Conservation (phyloP, 2,329 filamentous ascomycete species). For the Cytospora paraplurivora region DNA sequence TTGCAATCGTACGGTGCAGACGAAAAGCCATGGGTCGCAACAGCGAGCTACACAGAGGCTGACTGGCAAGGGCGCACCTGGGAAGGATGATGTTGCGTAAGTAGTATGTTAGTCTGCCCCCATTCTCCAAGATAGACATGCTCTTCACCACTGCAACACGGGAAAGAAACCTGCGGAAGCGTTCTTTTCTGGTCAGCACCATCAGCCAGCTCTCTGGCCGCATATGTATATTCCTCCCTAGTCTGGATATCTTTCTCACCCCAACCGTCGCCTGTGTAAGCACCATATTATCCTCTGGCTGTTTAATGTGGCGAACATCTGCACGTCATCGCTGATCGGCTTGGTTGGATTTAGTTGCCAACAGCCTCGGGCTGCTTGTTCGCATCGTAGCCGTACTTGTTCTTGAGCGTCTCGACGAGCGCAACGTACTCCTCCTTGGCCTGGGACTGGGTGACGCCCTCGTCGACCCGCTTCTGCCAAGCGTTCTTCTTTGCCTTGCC, state of each 20-base stretch:
- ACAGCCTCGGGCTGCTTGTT: conserved; percentile 65
- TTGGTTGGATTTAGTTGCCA: conserved; percentile 29
- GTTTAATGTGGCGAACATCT: not conserved
- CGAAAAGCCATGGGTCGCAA: conserved; percentile 79
- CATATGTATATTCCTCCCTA: conserved; percentile 1
- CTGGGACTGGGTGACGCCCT: conserved; percentile 60
- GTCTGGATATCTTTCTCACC: not conserved
- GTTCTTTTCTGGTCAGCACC: not conserved
- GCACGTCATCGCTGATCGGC: not conserved
- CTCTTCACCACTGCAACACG: not conserved
- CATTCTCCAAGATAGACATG: no score
- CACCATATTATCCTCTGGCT: conserved; percentile 1
- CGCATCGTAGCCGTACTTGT: conserved; percentile 66
- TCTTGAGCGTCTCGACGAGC: conserved; percentile 72
- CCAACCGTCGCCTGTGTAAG: conserved; percentile 10
- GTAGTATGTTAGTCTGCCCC: not conserved
- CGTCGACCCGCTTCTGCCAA: conserved; percentile 72
- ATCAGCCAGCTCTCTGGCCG: conserved; percentile 2
- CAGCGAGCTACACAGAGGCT: conserved; percentile 57
- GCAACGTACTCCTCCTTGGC: conserved; percentile 79
- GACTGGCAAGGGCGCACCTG: conserved; percentile 60
- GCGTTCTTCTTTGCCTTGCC: conserved; percentile 78
- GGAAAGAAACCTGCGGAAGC: not conserved
- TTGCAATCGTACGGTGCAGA: conserved; percentile 62
- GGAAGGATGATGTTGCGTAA: conserved; percentile 29